Base-by-base conservation (phyloP, 352 stramenopile species). In the Peronosclerospora sorghi region DNA sequence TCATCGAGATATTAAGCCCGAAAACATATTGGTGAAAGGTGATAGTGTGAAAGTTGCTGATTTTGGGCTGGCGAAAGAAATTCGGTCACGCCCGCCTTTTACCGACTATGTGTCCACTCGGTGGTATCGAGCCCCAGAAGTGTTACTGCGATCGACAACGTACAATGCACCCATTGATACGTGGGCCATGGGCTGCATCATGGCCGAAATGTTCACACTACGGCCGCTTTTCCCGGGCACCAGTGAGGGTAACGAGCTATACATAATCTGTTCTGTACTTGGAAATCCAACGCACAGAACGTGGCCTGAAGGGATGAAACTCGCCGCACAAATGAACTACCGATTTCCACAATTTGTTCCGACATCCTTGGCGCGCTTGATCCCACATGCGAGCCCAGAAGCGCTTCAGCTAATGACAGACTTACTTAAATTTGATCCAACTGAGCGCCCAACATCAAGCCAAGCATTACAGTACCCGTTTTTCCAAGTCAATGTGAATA, bases 141-240 rank as follows among this genome's bases (percentile, higher is more conserved):
- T 99, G 2, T 62, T 99, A 28, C 63, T 99, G 19, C 74, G 86
- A 8, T 96, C 83, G 23, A 89, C 75, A 15, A 84, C 75, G 14
- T 99, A 99, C 68, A 98, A 97, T 48, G 95, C 77, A 6, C 88
- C 95, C 2, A 97, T 99, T 51, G 97, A 99, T 63, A 70, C 95
- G 4, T 99, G 95, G 77, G 96, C 94, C 0, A 91, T 93, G 60
- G 97, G 96, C 14, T 98, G 94, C 59, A 98, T 99, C 58, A 96
- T 99, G 62, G 92, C 89, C 9, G 97, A 99, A 59, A 67, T 99
- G 51, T 97, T 97, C 54, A 96, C 80, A 23, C 57, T 98, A 20
- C 62, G 73, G 6, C 95, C 96, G 4, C 73, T 99, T n/a, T 98
- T 99, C 57, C 96, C 96, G 0, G 96, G 96, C 8, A 94, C 68